A percentile compares a stretch with the other conserved stretches of the same genome.
These are phyloP conservation scores for Sporothrix phasma DNA, from an alignment of 2,329 filamentous ascomycete genomes.

Conservation along the genomic window DNA sequence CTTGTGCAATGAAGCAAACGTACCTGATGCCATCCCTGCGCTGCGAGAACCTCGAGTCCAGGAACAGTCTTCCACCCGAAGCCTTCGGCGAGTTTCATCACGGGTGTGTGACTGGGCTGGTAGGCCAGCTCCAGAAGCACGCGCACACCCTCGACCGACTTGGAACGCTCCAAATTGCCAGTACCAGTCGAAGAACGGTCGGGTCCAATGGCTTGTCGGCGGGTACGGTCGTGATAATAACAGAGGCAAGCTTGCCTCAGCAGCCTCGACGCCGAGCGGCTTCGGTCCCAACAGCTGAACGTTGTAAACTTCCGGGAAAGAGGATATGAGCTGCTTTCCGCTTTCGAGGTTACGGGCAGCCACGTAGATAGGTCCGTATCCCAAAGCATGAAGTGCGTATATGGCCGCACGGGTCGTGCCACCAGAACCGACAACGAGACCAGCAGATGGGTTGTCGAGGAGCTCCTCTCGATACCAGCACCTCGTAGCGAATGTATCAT, in stretches of 20 bases:
- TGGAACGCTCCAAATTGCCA: slow-evolving; percentile 37
- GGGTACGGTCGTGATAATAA: slow-evolving; percentile 84
- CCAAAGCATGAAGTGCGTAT: slow-evolving; percentile 74
- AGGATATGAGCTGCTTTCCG: slow-evolving; percentile 54
- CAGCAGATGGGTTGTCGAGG: slow-evolving; percentile 37
- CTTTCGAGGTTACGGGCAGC: slow-evolving; percentile 67
- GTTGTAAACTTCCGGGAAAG: slow-evolving; percentile 66
- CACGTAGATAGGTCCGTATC: slow-evolving; percentile 77
- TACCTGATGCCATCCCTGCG: slow-evolving; percentile 83
- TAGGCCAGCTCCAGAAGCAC: slow-evolving; percentile 94
- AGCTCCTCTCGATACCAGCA: slow-evolving; percentile 46
- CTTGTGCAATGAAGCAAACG: slow-evolving; percentile 25
- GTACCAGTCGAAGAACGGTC: slow-evolving; percentile 55
- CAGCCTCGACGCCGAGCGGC: slow-evolving; percentile 33
- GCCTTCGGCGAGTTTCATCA: slow-evolving; percentile 75
- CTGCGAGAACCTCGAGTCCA: slow-evolving; percentile 79
- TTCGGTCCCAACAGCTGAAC: slow-evolving; percentile 52
- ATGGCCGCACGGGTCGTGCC: slow-evolving; percentile 88
- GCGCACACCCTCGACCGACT: slow-evolving; percentile 30
- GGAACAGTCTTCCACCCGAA: slow-evolving; percentile 75
- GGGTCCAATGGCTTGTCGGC: slow-evolving; percentile 75
- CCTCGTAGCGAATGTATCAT: slow-evolving; percentile 72
- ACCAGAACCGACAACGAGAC: slow-evolving; percentile 79
- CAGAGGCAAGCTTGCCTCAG: slow-evolving; percentile 42
- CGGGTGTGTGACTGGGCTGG: slow-evolving; percentile 69